Evolutionary conservation across 305 asterid genomes (phyloP).

Genomic region (Solanum chacoense): DNA sequence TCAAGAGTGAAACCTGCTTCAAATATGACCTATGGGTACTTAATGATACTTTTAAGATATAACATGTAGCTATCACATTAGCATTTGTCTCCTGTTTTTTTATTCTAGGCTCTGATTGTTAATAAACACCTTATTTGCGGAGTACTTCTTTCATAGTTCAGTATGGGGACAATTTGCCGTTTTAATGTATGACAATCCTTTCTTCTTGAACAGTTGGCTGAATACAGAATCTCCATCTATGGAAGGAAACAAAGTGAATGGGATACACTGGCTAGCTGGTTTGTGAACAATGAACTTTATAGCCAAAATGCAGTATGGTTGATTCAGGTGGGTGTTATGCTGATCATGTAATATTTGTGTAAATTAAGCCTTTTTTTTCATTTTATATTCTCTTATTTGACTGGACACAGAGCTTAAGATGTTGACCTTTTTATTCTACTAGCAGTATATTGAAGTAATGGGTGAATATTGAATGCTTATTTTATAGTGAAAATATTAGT

Average conservation of each 20-base stretch:
- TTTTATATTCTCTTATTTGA: background rate
- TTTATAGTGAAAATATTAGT: background rate
- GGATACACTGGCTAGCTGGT: slow-evolving; percentile 96
- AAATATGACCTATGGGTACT: background rate
- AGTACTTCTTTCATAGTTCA: background rate
- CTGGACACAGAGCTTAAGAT: background rate
- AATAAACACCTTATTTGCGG: background rate
- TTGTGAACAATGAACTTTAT: slow-evolving; percentile 59
- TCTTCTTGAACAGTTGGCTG: slow-evolving; percentile 55
- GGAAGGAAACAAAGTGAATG: slow-evolving; percentile 95
- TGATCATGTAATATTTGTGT: background rate
- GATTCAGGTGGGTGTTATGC: slow-evolving; percentile 53
- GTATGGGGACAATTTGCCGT: background rate
- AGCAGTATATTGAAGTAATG: background rate
- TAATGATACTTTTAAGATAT: background rate
- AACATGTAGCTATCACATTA: background rate
- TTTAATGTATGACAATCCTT: background rate
- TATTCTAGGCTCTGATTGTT: background rate
- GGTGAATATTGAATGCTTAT: background rate
- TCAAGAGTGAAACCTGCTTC: background rate
- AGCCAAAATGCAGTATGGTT: slow-evolving; percentile 89
- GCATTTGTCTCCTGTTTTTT: background rate
- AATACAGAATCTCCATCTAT: slow-evolving; percentile 75
- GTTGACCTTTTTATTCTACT: slow-evolving; percentile 3
- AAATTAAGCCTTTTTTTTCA: background rate